These are phyloP conservation scores for Phaffomyces thermotolerans DNA, from an alignment of 805 yeast species.

Conservation along the genomic window DNA sequence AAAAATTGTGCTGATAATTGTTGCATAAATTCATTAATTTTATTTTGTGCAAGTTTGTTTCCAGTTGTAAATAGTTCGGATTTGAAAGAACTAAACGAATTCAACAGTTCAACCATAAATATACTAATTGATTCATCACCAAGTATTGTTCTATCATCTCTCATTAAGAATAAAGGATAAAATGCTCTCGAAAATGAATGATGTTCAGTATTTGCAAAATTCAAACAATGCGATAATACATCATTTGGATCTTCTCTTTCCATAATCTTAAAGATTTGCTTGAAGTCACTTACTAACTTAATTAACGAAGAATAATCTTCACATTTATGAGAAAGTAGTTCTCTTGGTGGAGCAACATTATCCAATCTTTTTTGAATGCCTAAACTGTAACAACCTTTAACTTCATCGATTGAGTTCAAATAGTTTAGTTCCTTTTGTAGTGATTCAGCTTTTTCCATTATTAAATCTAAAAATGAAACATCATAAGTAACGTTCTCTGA, in stretches of 20 bases:
- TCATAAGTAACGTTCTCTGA: constrained; percentile 9
- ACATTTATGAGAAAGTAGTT: constrained; percentile 25
- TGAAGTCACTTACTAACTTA: constrained; percentile 32
- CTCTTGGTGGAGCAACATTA: constrained; percentile 40
- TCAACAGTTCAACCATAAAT: constrained; percentile 35
- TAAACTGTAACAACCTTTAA: constrained; percentile 36
- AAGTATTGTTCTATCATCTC: constrained; percentile 54
- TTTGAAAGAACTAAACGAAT: constrained; percentile 34
- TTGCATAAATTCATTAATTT: constrained; percentile 28
- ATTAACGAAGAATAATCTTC: constrained; percentile 23
- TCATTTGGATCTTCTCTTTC: constrained; percentile 26
- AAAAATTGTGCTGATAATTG: constrained; percentile 42
- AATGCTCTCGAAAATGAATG: constrained; percentile 52
- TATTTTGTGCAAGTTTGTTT: constrained; percentile 16
- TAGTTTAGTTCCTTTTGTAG: constrained; percentile 14
- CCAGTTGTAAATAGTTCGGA: constrained; percentile 25
- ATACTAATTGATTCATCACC: constrained; percentile 39
- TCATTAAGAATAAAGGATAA: constrained; percentile 51
- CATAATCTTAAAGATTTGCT: constrained; percentile 27
- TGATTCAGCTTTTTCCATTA: constrained; percentile 5
- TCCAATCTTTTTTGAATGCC: constrained; percentile 42
- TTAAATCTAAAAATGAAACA: constrained; percentile 11
- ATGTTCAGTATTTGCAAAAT: constrained; percentile 28
- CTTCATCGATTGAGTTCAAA: constrained; percentile 17
- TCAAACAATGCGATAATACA: constrained; percentile 25